Percentiles rank a stretch among this genome's conserved stretches.
Evolutionary conservation across 1,139 yeast genomes (phyloP).

Genomic region (Saccharomyces hybrid): DNA sequence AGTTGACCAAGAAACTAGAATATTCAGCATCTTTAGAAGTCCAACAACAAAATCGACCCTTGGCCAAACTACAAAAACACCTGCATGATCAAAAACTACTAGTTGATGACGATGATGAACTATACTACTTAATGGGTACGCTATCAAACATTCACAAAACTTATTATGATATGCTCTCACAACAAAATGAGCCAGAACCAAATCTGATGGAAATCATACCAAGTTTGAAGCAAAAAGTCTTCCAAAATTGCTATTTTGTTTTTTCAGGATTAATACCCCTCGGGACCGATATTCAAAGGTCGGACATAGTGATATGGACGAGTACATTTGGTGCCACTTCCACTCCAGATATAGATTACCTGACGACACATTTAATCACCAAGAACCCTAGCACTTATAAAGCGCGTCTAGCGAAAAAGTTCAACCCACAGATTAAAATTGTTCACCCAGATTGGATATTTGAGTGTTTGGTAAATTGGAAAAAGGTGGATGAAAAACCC

Average conservation of each 20-base stretch:
- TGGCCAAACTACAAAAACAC: constrained; percentile 74
- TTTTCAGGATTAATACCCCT: constrained; percentile 84
- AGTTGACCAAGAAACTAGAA: constrained; percentile 36
- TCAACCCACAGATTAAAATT: constrained; percentile 59
- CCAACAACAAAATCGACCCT: constrained; percentile 54
- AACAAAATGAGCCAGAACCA: constrained; percentile 30
- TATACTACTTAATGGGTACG: constrained; percentile 54
- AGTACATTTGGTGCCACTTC: constrained; percentile 86
- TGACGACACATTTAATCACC: constrained; percentile 87
- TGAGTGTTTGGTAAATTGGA: constrained; percentile 77
- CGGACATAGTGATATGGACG: constrained; percentile 89
- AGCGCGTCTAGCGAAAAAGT: constrained; percentile 63
- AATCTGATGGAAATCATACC: constrained; percentile 48
- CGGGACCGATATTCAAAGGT: constrained; percentile 59
- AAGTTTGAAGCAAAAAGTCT: constrained; percentile 55
- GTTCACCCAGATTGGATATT: constrained; percentile 94
- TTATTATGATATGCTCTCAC: constrained; percentile 41
- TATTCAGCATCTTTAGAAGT: constrained; percentile 34
- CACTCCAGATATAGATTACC: constrained; percentile 59
- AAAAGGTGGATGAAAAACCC: constrained; percentile 53
- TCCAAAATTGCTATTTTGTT: constrained; percentile 61
- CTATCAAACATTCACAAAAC: constrained; percentile 55
- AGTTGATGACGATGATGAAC: constrained; percentile 75
- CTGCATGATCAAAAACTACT: constrained; percentile 60
- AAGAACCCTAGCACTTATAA: constrained; percentile 67